Conservation (phyloP, 495 filamentous ascomycete genomes). For the Pyronema omphalodes region DNA sequence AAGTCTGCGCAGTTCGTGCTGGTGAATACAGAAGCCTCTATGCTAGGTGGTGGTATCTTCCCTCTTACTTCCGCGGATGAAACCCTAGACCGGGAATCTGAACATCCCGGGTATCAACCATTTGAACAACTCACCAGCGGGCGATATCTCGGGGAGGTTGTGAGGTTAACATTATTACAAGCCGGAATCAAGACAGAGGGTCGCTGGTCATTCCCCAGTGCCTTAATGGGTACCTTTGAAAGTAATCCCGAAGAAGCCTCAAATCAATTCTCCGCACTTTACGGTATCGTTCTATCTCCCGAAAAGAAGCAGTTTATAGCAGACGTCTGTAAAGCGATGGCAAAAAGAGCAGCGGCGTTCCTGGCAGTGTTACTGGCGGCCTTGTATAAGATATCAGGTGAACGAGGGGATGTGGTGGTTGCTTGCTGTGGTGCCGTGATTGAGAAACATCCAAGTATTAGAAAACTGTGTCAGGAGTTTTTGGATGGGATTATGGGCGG, state of each 20-base stretch:
- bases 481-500: constrained; percentile 31
- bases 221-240: neutral
- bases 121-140: constrained; percentile 80
- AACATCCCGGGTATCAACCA: constrained; percentile 64
- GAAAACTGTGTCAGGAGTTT: constrained; percentile 32
- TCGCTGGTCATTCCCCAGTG: neutral
- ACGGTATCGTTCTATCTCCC: neutral
- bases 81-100: constrained; percentile 43
- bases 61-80: neutral
- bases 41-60: neutral
- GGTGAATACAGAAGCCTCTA: constrained; percentile 58
- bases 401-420: constrained; percentile 19
- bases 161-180: constrained; percentile 50
- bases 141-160: constrained; percentile 69
- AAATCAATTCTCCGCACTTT: neutral
- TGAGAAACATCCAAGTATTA: constrained; percentile 41
- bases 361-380: constrained; percentile 16
- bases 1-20: constrained; percentile 27
- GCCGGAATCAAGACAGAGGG: constrained; percentile 10
- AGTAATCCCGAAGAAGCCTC: too few relatives aligned
- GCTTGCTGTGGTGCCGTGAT: constrained; percentile 42
- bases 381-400: constrained; percentile 8
- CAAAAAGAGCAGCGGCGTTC: constrained; percentile 20
- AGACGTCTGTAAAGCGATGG: constrained; percentile 12
- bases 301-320: neutral